Percentiles rank a stretch among this genome's conserved stretches.
Conservation (phyloP, 139 green algal species). For the Tetradesmus obliquus region DNA sequence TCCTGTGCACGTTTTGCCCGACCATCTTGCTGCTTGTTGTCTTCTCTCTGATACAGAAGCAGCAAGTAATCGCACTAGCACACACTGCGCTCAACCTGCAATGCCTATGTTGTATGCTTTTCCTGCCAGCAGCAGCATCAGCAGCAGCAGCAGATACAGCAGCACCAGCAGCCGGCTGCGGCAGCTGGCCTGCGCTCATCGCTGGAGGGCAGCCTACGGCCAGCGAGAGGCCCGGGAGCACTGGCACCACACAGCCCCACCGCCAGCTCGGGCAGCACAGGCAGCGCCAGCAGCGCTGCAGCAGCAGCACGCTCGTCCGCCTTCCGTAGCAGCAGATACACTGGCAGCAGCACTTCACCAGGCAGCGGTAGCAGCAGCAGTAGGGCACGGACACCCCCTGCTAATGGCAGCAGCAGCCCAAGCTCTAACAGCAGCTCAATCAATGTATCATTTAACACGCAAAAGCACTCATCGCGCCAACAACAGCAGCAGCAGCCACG, state of each 20-base stretch:
- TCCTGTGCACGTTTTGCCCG: too few relatives aligned
- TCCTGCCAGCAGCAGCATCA: neutral
- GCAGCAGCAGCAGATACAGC: neutral
- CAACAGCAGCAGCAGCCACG: constrained; percentile 37
- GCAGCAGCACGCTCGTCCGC: constrained; percentile 10
- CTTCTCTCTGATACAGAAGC: too few relatives aligned
- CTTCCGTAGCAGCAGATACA: constrained; percentile 34
- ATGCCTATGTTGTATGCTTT: neutral
- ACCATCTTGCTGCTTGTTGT: too few relatives aligned
- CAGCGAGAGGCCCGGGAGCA: constrained; percentile 9
- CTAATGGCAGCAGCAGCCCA: neutral
- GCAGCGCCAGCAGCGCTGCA: neutral
- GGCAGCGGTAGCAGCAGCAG: constrained; percentile 10
- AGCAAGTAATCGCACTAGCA: too few relatives aligned
- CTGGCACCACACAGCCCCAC: constrained; percentile 7
- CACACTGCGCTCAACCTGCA: neutral
- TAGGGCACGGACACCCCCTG: constrained; percentile 6
- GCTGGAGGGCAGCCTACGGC: neutral
- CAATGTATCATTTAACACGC: neutral
- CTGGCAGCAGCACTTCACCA: neutral
- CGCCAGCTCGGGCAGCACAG: neutral
- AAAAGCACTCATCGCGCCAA: constrained; percentile 27
- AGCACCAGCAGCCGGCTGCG: neutral
- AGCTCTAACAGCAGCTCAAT: constrained; percentile 12
- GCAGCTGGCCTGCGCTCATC: neutral